Evolutionary conservation across 2,329 filamentous ascomycete genomes (phyloP), one percentile per base, ranked within the genome.

Genomic region (Alternaria brassicae): DNA sequence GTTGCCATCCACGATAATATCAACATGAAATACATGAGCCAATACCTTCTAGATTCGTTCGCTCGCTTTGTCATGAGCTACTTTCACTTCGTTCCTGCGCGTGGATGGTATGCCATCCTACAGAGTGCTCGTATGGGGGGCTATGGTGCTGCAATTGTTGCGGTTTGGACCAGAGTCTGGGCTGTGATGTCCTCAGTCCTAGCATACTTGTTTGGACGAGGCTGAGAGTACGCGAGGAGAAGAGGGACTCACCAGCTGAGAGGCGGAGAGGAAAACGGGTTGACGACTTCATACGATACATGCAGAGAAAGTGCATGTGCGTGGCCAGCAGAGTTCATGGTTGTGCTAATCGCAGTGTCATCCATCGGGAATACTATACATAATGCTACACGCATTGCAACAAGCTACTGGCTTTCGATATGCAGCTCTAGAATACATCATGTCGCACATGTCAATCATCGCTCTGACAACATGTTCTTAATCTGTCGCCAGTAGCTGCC

Each of bases 391-490:
- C 30, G 32, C 19, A 27, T 23, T 49, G 36, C 13, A 32, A 30
- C 30, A 48, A 42, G 50, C 12, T 55, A 49, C 44, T 50, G 32
- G 21, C 44, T 34, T 49, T 51, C 40, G 36, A 37, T 30, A 39
- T 39, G 27, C 40, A 30, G 10, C n/a, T 36, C 48, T 50, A 50
- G 30, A 39, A 27, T 50, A 39, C 21, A 50, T 28, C 21, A 19
- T 40, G 23, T 39, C 21, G 21, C 39, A 39, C 32, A 28, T 30
- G 28, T 36, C 42, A 41, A 47, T 52, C 84, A 97, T 81, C 91
- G 85, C 70, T 92, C 88, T 21, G 88, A 86, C 80, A 98, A 85
- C 89, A 97, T 95, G 76, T 94, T 91, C 80, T 86, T 88, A 64
- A 97, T 86, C 57, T 85, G 84, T 62, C 81, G 84, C 83, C 88